These are phyloP conservation scores for Ophiostoma ulmi DNA, from an alignment of 2,329 filamentous ascomycete species.

Conservation along the genomic window DNA sequence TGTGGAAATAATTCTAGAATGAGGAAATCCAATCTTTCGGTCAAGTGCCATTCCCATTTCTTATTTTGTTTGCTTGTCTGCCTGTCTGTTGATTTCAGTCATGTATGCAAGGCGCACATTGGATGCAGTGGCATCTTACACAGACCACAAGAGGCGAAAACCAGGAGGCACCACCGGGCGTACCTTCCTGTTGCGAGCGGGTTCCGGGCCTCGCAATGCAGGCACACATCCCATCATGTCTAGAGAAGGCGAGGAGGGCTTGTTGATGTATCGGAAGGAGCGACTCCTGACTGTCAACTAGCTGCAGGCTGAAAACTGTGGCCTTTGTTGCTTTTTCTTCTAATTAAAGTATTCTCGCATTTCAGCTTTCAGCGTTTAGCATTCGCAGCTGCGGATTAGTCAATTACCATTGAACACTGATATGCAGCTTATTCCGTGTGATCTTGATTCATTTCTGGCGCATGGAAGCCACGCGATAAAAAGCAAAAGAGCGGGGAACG, in stretches of 20 bases:
- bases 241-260: neutral
- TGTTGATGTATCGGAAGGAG: neutral
- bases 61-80: neutral
- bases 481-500: constrained; percentile 9
- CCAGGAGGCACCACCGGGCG: constrained; percentile 9
- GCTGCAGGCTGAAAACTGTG: neutral
- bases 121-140: constrained; percentile 10
- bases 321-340: neutral
- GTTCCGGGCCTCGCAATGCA: neutral
- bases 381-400: neutral
- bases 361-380: neutral
- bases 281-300: neutral
- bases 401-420: neutral
- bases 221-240: neutral
- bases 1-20: neutral
- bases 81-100: neutral
- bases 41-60: neutral
- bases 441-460: neutral
- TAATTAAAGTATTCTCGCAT: neutral
- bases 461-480: constrained; percentile 15
- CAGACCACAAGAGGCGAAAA: neutral
- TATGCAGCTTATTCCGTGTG: neutral
- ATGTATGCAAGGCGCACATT: constrained; percentile 3
- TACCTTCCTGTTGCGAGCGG: constrained; percentile 11
- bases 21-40: neutral